These are phyloP conservation scores for Coemansia interrupta DNA, from an alignment of 192 early-diverging fungal genomes.

Conservation along the genomic window DNA sequence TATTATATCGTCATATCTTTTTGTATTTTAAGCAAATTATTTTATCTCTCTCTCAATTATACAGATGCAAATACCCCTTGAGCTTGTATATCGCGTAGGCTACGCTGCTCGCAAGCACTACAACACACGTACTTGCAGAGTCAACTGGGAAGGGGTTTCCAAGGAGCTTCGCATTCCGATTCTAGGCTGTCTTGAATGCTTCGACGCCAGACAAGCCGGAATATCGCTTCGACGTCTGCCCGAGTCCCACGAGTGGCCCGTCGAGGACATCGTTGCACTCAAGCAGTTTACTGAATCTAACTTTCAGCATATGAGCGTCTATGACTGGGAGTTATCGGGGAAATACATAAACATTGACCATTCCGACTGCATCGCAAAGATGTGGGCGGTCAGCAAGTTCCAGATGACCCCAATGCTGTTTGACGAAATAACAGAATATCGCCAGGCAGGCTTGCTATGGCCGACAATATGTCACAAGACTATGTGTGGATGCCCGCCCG, in stretches of 20 bases:
- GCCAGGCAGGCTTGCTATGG: constrained; percentile 34
- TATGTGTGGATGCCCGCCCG: constrained; percentile 14
- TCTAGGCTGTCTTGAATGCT: constrained; percentile 17
- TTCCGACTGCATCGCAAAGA: constrained; percentile 41
- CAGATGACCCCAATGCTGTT: constrained; percentile 35
- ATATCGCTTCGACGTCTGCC: constrained; percentile 15
- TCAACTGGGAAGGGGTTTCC: constrained; percentile 37
- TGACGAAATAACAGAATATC: constrained; percentile 30
- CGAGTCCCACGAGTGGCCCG: constrained; percentile 20
- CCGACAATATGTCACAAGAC: constrained; percentile 30
- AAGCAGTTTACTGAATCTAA: constrained; percentile 33
- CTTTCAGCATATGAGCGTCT: constrained; percentile 27
- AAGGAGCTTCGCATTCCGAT: constrained; percentile 26
- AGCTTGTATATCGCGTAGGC: constrained; percentile 14
- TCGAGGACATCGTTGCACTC: constrained; percentile 29
- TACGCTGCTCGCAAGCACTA: constrained; percentile 11
- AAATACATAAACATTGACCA: constrained; percentile 46
- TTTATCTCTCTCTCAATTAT: constrained; percentile 1
- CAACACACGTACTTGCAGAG: constrained; percentile 8
- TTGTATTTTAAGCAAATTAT: constrained; percentile 2
- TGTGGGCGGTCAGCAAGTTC: constrained; percentile 38
- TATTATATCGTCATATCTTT: neutral
- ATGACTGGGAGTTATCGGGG: constrained; percentile 44
- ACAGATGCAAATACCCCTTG: constrained; percentile 11
- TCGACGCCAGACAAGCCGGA: constrained; percentile 13